Base-by-base conservation (phyloP, 2,329 filamentous ascomycete genomes). In the Hyphodiscus sp. region DNA sequence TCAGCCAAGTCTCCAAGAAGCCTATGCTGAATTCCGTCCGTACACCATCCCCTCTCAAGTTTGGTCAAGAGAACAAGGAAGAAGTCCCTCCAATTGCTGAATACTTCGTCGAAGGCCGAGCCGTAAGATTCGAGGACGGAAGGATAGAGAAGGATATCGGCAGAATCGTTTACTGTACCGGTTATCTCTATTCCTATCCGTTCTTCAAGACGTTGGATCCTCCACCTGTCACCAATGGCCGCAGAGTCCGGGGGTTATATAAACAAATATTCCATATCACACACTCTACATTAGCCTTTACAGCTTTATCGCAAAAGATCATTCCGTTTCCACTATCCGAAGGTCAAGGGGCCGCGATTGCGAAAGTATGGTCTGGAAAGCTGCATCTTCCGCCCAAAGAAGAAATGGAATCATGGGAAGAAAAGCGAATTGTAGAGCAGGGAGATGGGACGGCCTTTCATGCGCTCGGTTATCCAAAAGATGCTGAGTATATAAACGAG, bases 301-400 rank as follows among this genome's bases (percentile, higher is more conserved):
- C 87, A 0, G 82, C 81, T 0, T 74, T 96, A 41, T 85, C 87
- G 16, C 86, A 91, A 66, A 87, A 86, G 61, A 81, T 94, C n/a
- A 86, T 95, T n/a, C 92, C 92, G 0, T 95, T 95, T 67, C 86
- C 89, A 0, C 64, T 94, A 1, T 79, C 85, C 0, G 90, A 96
- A 71, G 83, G 81, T 6, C 91, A 96, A 69, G 83, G 83, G 1
- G 86, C 91, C 0, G 80, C 89, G 0, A 76, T 95, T 45, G 82
- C 91, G 1, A 81, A 89, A 1, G 79, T 91, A 0, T 95, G 89
- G 80, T 81, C 89, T 0, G 86, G 87, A 33, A 73, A 81, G 0
- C 73, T 96, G 0, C 58, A 70, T 0, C 73, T 96, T 9, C 91
- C 91, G 0, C 65, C 79, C 0, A 68, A 67, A 1, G 66, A 73